Conservation (phyloP, 1,284 basidiomycete genomes). For the Moesziomyces sp. region DNA sequence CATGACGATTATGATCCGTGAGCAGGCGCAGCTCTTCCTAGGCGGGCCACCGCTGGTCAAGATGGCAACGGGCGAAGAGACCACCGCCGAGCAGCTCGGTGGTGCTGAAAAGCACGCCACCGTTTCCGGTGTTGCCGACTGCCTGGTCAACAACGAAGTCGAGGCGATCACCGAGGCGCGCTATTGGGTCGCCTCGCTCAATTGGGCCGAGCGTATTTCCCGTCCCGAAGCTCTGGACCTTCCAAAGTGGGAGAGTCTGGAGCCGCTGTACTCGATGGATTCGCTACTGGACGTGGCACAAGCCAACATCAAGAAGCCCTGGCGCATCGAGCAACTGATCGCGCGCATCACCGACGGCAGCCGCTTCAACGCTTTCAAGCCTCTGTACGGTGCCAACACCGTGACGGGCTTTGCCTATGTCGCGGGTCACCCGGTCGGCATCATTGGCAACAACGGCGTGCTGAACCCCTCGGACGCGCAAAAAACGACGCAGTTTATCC, state of each 20-base stretch:
- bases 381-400: slow-evolving; percentile 4
- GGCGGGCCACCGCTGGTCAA: slow-evolving; percentile 3
- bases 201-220: not conserved
- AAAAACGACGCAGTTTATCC: slow-evolving; percentile 6
- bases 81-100: slow-evolving; percentile 2
- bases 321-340: slow-evolving; percentile 6
- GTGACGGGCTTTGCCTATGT: slow-evolving; percentile 5
- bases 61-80: slow-evolving; percentile 6
- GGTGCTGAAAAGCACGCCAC: slow-evolving; percentile 7
- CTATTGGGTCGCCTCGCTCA: slow-evolving; percentile 5
- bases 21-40: slow-evolving; percentile 4
- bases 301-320: slow-evolving; percentile 8
- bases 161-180: slow-evolving; percentile 7
- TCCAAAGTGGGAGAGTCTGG: slow-evolving; percentile 3
- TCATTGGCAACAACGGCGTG: slow-evolving; percentile 5
- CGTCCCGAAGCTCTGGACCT: slow-evolving; percentile 1
- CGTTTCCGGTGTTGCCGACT: slow-evolving; percentile 1
- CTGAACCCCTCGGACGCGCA: slow-evolving; percentile 4
- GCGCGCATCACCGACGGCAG: slow-evolving; percentile 8
- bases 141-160: slow-evolving; percentile 5
- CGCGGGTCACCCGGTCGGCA: slow-evolving; percentile 1
- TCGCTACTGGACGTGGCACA: slow-evolving; percentile 4
- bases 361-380: slow-evolving; percentile 7
- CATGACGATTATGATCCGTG: slow-evolving; percentile 8
- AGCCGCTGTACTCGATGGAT: slow-evolving; percentile 8